A percentile compares a stretch with the other conserved stretches of the same genome.
Conservation (phyloP, 495 filamentous ascomycete species). For the Thermochaetoides thermophila region DNA sequence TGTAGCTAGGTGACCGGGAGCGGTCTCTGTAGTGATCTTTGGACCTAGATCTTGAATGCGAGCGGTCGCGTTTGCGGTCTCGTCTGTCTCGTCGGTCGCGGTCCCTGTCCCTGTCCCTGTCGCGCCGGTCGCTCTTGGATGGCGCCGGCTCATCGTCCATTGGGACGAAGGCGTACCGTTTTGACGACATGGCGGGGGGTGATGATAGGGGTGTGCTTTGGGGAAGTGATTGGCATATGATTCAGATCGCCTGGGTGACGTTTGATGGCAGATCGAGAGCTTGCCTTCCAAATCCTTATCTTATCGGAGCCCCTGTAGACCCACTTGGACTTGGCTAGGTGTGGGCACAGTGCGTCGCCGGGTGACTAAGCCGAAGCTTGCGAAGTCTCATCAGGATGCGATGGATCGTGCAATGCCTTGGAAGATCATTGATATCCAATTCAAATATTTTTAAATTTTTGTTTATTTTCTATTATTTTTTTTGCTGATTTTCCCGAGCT, state of each 20-base stretch:
- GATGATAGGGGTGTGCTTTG: not conserved
- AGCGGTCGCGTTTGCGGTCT: constrained; percentile 11
- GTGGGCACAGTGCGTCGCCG: too few species aligned
- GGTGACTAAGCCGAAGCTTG: too few species aligned
- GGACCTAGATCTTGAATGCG: too few species aligned
- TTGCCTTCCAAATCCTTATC: constrained; percentile 18
- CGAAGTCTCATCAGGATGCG: too few species aligned
- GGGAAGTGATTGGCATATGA: not conserved
- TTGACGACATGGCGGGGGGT: constrained; percentile 29
- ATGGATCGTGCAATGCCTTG: too few species aligned
- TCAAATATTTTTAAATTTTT: too few species aligned
- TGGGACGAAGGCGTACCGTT: constrained; percentile 66
- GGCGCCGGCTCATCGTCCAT: constrained; percentile 64
- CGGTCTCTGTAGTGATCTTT: constrained; percentile 16
- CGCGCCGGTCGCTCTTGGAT: constrained; percentile 35
- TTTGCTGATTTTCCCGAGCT: too few species aligned
- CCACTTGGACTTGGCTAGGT: too few species aligned
- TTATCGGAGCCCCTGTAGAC: constrained; percentile 13
- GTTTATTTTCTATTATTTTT: too few species aligned
- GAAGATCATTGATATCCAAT: too few species aligned
- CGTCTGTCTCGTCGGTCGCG: constrained; percentile 21
- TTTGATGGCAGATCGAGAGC: not conserved
- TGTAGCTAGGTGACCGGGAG: too few species aligned
- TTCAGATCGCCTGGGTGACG: not conserved
- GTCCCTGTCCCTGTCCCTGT: constrained; percentile 38